Evolutionary conservation across 164 flowering plant genomes (phyloP), one percentile per base, ranked within the genome.

Genomic region (Chimonanthus salicifolius): DNA sequence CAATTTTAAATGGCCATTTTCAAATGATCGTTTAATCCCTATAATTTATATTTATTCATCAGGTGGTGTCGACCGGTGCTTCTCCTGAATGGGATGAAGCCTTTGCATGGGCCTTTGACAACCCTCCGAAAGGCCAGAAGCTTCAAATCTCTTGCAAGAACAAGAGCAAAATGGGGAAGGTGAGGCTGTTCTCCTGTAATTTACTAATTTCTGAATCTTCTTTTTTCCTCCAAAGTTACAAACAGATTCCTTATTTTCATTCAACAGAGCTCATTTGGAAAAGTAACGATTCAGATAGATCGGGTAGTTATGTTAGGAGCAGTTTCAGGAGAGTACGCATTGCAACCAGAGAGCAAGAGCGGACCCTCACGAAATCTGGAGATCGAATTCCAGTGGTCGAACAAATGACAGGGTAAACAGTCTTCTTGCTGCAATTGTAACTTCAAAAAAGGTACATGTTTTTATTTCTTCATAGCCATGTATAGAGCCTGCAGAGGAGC

Each of bases 161-260:
- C 74, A 96, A 94, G 85, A 96, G 98, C 94, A 96, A 94, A 84
- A 85, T 96, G 82, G 99, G 99, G 68, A 96, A 96, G 98, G 99
- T 92, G 83, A 82, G 33, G n/a, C 3, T 15, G 6, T 46, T 21
- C 4, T 47, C 6, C 13, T 44, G 49, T 43, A 18, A n/a, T 20
- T 47, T 74, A 69, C 11, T 7, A n/a, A 58, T 68, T 66, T 66
- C 13, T 45, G 47, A 13, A 3, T 54, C 45, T 58, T 48, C 6
- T n/a, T 21, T 69, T 5, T 45, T 67, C 44, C 58, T 6, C 33
- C 33, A 7, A 44, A 10, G 46, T 62, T 58, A 65, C 74, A 49
- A 72, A 64, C 58, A 46, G 49, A 58, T 58, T 58, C 54, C 20
- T 68, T 74, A 11, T 50, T 54, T 69, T 73, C 6, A 20, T 71